Percentiles rank a stretch among this genome's conserved stretches.
Conservation (phyloP, 225 moss, liverwort and hornwort species). For the Physcomitrellopsis africana region DNA sequence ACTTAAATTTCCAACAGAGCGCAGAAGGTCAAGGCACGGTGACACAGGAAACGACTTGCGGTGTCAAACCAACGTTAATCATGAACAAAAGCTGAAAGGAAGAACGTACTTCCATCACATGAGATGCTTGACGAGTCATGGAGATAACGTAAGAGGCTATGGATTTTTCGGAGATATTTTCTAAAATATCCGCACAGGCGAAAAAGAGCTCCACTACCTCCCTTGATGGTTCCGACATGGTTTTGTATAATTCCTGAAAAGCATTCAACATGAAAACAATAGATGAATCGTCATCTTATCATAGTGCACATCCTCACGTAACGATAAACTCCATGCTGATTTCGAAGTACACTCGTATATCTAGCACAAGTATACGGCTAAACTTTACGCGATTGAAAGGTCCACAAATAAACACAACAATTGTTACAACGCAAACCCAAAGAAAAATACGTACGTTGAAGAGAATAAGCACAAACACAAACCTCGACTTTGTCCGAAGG, state of each 20-base stretch:
- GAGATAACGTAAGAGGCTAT: constrained; percentile 97
- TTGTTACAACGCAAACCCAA: constrained; percentile 12
- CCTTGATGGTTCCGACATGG: constrained; percentile 71
- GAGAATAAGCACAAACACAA: constrained; percentile 10
- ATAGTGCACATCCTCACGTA: not conserved
- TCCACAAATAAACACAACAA: constrained; percentile 5
- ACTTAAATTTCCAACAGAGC: not conserved
- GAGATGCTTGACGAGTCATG: constrained; percentile 94
- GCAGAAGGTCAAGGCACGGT: constrained; percentile 6
- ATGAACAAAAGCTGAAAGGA: not conserved
- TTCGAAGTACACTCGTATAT: too few relatives aligned
- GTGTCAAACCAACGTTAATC: not conserved
- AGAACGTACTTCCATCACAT: constrained; percentile 83
- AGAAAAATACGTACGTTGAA: constrained; percentile 1
- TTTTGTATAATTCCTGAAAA: constrained; percentile 62
- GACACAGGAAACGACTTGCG: constrained; percentile 18
- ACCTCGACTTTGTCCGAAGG: constrained; percentile 80
- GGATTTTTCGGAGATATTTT: constrained; percentile 72
- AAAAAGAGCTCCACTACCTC: constrained; percentile 84
- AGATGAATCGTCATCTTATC: constrained; percentile 10
- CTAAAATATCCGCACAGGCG: constrained; percentile 75
- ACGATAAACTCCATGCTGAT: too few relatives aligned
- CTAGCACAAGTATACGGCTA: too few relatives aligned
- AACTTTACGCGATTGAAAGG: not conserved
- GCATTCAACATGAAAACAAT: not conserved